These are phyloP conservation scores for Leccinum sublutescens DNA, from an alignment of 768 basidiomycete species.

Conservation along the genomic window DNA sequence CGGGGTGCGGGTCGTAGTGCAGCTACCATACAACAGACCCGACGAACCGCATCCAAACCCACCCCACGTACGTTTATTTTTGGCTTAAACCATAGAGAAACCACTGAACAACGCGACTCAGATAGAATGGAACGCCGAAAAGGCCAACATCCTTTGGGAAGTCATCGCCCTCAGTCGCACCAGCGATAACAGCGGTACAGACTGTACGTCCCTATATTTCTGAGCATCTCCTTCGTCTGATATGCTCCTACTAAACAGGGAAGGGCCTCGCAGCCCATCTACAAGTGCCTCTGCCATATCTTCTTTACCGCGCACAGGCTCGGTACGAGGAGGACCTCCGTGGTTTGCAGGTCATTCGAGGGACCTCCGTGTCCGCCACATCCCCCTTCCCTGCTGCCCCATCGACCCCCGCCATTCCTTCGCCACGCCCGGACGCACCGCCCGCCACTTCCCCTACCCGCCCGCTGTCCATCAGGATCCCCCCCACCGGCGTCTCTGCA, in stretches of 20 bases:
- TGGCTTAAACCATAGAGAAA: neutral
- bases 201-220: slow-evolving; percentile 54
- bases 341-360: slow-evolving; percentile 69
- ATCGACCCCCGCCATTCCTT: slow-evolving; percentile 8
- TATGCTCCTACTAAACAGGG: slow-evolving; percentile 46
- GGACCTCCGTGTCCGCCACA: slow-evolving; percentile 42
- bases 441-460: slow-evolving; percentile 9
- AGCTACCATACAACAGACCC: slow-evolving; percentile 76
- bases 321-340: slow-evolving; percentile 85
- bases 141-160: slow-evolving; percentile 85
- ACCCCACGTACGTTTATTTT: slow-evolving; percentile 54
- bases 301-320: slow-evolving; percentile 80
- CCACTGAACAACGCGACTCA: slow-evolving; percentile 29
- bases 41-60: slow-evolving; percentile 67
- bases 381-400: slow-evolving; percentile 28
- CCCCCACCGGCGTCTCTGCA: slow-evolving; percentile 7
- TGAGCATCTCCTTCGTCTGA: neutral
- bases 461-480: slow-evolving; percentile 29
- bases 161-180: slow-evolving; percentile 77
- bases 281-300: slow-evolving; percentile 78
- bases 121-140: slow-evolving; percentile 85
- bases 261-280: slow-evolving; percentile 79
- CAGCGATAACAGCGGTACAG: slow-evolving; percentile 69
- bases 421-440: slow-evolving; percentile 13
- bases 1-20: slow-evolving; percentile 69